Evolutionary conservation across 2,329 filamentous ascomycete species (phyloP).

Genomic region (Hymenotorrendiella dingleyae): DNA sequence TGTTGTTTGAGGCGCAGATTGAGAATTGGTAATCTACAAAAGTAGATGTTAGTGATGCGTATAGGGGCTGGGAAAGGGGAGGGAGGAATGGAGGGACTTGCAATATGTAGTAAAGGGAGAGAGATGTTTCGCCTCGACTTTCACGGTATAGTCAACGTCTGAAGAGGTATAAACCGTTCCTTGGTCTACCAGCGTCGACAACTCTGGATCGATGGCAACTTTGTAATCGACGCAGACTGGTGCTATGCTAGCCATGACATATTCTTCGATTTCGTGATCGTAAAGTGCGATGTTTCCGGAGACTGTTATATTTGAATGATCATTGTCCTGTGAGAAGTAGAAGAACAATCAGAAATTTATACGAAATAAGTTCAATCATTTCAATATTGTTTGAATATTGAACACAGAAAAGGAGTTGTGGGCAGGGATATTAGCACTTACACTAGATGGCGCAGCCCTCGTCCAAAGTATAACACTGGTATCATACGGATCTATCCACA

Average conservation of each 20-base stretch:
- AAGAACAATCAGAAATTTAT: neutral
- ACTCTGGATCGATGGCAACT: constrained; percentile 43
- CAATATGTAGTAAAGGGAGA: constrained; percentile 59
- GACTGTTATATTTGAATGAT: constrained; percentile 40
- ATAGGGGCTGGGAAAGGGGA: too few species aligned
- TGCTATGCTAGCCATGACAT: constrained; percentile 46
- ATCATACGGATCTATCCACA: constrained; percentile 45
- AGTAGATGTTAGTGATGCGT: neutral
- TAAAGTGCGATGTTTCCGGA: constrained; percentile 39
- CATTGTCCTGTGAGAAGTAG: constrained; percentile 35
- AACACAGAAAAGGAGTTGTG: too few species aligned
- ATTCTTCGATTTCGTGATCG: constrained; percentile 42
- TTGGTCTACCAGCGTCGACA: constrained; percentile 42
- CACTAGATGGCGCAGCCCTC: constrained; percentile 37
- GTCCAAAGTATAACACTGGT: constrained; percentile 54
- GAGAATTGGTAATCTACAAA: constrained; percentile 56
- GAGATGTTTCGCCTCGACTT: constrained; percentile 60
- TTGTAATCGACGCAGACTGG: constrained; percentile 65
- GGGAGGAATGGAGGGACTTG: too few species aligned
- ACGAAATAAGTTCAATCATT: too few species aligned
- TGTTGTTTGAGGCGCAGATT: constrained; percentile 57
- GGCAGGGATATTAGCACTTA: neutral
- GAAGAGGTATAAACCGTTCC: constrained; percentile 64
- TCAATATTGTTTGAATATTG: too few species aligned
- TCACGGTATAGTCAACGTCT: constrained; percentile 62